Conservation (phyloP, 1,139 yeast genomes). For the Yamadazyma friedrichii region DNA sequence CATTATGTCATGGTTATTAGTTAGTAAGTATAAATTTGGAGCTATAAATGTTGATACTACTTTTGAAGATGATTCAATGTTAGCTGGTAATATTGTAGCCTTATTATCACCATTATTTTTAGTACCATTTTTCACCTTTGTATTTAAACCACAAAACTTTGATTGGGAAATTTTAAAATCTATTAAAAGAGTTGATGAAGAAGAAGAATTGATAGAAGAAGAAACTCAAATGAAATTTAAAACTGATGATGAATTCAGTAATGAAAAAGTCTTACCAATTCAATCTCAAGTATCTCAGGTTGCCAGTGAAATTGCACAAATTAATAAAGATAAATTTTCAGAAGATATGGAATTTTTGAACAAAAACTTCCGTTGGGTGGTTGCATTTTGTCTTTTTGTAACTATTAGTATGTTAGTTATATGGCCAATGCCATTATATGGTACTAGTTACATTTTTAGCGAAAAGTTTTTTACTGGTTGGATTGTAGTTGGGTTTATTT, state of each 20-base stretch:
- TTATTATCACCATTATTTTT: constrained; percentile 69
- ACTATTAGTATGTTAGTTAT: constrained; percentile 61
- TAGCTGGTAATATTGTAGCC: constrained; percentile 84
- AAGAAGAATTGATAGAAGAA: constrained; percentile 52
- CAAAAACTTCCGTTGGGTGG: constrained; percentile 56
- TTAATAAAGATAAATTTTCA: constrained; percentile 33
- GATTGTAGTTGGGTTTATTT: constrained; percentile 71
- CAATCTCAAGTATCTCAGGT: constrained; percentile 36
- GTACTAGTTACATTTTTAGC: constrained; percentile 67
- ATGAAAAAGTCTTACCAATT: constrained; percentile 27
- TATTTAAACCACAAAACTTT: constrained; percentile 67
- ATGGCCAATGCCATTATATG: constrained; percentile 93
- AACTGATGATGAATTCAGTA: constrained; percentile 26
- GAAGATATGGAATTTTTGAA: constrained; percentile 39
- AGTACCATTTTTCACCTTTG: constrained; percentile 63
- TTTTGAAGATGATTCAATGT: constrained; percentile 78
- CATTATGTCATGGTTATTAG: constrained; percentile 64
- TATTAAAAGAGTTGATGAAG: constrained; percentile 60
- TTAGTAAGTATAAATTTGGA: constrained; percentile 55
- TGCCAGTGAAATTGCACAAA: constrained; percentile 44
- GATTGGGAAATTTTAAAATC: constrained; percentile 69
- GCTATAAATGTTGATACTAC: constrained; percentile 60
- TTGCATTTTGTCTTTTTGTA: constrained; percentile 52
- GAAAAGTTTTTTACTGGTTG: constrained; percentile 78
- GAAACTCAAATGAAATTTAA: constrained; percentile 19